Conservation (phyloP, 163 green algal species). For the Chloromonas sp. region DNA sequence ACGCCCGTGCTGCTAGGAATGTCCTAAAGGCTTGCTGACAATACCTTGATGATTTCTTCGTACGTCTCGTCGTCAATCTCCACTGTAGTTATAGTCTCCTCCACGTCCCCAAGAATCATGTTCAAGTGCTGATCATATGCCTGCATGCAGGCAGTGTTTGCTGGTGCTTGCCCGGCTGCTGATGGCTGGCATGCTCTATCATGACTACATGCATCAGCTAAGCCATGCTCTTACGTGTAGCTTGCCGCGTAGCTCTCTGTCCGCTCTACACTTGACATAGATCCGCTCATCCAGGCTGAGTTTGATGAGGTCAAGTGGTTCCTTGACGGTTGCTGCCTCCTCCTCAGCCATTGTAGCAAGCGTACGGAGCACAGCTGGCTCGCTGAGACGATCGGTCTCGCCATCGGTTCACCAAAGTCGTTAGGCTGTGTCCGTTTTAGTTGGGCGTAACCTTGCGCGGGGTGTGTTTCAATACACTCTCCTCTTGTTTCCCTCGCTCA, state of each 20-base stretch:
- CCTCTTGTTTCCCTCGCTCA: no score
- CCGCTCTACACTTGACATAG: conserved; percentile 93
- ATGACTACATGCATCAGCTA: not conserved
- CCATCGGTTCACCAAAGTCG: no score
- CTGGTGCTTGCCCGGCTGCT: not conserved
- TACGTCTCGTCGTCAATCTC: conserved; percentile 99
- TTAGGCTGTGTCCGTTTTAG: no score
- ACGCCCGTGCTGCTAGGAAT: not conserved
- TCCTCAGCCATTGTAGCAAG: conserved; percentile 14
- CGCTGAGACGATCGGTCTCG: no score
- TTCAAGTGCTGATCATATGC: conserved; percentile 99
- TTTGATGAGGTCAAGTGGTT: conserved; percentile 94
- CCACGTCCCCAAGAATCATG: conserved; percentile 98
- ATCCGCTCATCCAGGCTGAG: conserved; percentile 91
- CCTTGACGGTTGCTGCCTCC: conserved; percentile 87
- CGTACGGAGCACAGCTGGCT: no score
- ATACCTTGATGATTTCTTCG: conserved; percentile 98
- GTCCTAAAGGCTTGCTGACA: not conserved
- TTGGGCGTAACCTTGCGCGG: no score
- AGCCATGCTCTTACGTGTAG: conserved; percentile 72
- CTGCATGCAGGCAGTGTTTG: conserved; percentile 40
- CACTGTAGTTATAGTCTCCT: conserved; percentile 92
- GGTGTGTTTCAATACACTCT: no score
- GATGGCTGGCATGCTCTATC: not conserved
- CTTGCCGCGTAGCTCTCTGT: conserved; percentile 87